These are phyloP conservation scores for Kluyveromyces siamensis DNA, from an alignment of 805 yeast species.

Conservation along the genomic window DNA sequence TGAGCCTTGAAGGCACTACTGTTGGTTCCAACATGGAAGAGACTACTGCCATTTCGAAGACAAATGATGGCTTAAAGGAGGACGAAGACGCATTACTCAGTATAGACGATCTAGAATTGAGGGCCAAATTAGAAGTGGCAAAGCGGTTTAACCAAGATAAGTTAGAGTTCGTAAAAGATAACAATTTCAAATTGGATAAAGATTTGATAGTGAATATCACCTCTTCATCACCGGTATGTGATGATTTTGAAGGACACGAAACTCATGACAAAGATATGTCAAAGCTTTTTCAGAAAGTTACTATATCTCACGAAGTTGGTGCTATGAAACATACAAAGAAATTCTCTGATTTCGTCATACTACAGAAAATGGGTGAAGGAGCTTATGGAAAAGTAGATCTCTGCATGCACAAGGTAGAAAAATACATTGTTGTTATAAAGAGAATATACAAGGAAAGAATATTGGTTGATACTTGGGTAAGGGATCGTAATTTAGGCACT, in stretches of 20 bases:
- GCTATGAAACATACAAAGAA: constrained; percentile 59
- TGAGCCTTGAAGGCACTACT: constrained; percentile 6
- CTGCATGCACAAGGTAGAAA: constrained; percentile 57
- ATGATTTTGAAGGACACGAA: background rate
- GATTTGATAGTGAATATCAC: constrained; percentile 24
- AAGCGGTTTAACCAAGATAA: constrained; percentile 25
- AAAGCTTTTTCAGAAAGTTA: constrained; percentile 5
- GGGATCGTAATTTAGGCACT: constrained; percentile 85
- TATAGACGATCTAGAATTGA: constrained; percentile 12
- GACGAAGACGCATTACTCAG: background rate
- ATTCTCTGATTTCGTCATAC: constrained; percentile 56
- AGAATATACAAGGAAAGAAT: constrained; percentile 88
- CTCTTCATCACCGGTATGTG: constrained; percentile 10
- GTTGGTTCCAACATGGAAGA: constrained; percentile 6
- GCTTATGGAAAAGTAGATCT: constrained; percentile 92
- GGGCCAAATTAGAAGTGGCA: constrained; percentile 21
- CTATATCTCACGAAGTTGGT: constrained; percentile 42
- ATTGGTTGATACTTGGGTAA: constrained; percentile 93
- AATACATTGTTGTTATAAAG: constrained; percentile 68
- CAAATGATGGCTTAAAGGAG: constrained; percentile 4
- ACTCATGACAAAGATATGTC: constrained; percentile 5
- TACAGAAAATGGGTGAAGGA: constrained; percentile 88
- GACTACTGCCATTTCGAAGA: constrained; percentile 1
- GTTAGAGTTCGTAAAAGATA: constrained; percentile 27
- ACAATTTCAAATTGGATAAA: constrained; percentile 26